Base-by-base conservation (phyloP, 2,329 filamentous ascomycete species). In the Claviceps quebecensis region DNA sequence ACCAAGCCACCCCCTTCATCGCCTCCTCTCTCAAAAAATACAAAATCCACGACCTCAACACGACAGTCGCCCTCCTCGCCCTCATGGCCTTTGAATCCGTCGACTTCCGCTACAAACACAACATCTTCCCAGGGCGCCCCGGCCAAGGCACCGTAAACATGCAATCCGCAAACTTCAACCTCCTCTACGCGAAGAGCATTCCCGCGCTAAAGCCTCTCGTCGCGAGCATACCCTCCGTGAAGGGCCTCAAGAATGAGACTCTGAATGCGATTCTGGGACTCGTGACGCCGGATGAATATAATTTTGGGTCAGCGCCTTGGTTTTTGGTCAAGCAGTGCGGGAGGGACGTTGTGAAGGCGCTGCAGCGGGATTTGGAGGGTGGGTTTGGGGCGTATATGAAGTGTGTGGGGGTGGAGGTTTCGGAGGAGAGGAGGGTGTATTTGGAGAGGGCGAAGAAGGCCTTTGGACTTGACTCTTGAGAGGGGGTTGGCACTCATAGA, bases 51-150 rank as follows among this genome's bases (percentile, higher is more conserved):
- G 64, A 65, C 37, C 66, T 68, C 22, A 75, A 72, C 22, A 78
- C 84, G 58, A 81, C 85, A 61, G 86, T 86, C 6, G 86, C 82
- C 22, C 65, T 90, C 16, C 61, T 93, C 44, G 73, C 81, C 13
- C 72, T 88, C 60, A 84, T 87, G 69, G 78, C 83, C 11, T 82
- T 81, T 61, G 88, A 94, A 69, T 80, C 78, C 1, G 79, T 52
- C 22, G 74, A 82, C 55, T 86, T 90, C 68, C 73, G 77, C 59
- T 90, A 78, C 74, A 86, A 83, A 66, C 75, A 73, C 64, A 87
- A 89, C 67, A 70, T 80, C 58, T 56, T 50, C 37, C 68, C 70
- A 56, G 76, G 73, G n/a, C 61, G 68, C 0, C 73, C 82, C 0
- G 86, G 86, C 8, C 84, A 90, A 64, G 86, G 86, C 23, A 89